phyloP scores from a whole-genome alignment of 2,329 filamentous ascomycete species.

The Phaeoacremonium minimum region DNA sequence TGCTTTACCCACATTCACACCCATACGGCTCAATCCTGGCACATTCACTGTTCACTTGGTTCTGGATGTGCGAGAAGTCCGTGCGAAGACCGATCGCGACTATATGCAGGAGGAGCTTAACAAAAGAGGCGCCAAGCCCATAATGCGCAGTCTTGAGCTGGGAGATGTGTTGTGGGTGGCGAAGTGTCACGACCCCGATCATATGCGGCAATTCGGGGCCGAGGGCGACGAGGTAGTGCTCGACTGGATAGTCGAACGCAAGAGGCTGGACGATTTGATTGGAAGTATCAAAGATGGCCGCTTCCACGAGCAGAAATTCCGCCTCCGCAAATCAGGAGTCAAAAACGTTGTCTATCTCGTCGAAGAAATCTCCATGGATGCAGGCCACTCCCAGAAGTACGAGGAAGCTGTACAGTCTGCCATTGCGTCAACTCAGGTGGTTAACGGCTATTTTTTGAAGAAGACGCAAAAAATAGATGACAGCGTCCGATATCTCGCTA shows the following conservation, averaged over 20 bases:
- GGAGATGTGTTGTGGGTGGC: slow-evolving; percentile 80
- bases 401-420: slow-evolving; percentile 67
- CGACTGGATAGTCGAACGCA: slow-evolving; percentile 78
- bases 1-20: slow-evolving; percentile 44
- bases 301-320: slow-evolving; percentile 82
- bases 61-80: slow-evolving; percentile 71
- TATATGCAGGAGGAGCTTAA: slow-evolving; percentile 71
- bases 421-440: slow-evolving; percentile 72
- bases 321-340: slow-evolving; percentile 67
- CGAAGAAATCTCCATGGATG: slow-evolving; percentile 64
- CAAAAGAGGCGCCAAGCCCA: slow-evolving; percentile 60
- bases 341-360: slow-evolving; percentile 75
- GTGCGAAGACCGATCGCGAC: slow-evolving; percentile 67
- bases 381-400: slow-evolving; percentile 49
- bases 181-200: slow-evolving; percentile 57
- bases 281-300: slow-evolving; percentile 77
- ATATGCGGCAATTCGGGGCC: slow-evolving; percentile 51
- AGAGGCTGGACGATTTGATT: slow-evolving; percentile 76
- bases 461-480: slow-evolving; percentile 72
- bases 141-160: slow-evolving; percentile 65
- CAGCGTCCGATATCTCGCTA: slow-evolving; percentile 69
- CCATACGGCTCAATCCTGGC: slow-evolving; percentile 58
- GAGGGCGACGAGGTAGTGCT: slow-evolving; percentile 69
- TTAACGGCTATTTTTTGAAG: slow-evolving; percentile 77
- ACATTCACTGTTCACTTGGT: slow-evolving; percentile 70